Conservation (phyloP, 495 filamentous ascomycete species). For the Penicillium paradoxum region DNA sequence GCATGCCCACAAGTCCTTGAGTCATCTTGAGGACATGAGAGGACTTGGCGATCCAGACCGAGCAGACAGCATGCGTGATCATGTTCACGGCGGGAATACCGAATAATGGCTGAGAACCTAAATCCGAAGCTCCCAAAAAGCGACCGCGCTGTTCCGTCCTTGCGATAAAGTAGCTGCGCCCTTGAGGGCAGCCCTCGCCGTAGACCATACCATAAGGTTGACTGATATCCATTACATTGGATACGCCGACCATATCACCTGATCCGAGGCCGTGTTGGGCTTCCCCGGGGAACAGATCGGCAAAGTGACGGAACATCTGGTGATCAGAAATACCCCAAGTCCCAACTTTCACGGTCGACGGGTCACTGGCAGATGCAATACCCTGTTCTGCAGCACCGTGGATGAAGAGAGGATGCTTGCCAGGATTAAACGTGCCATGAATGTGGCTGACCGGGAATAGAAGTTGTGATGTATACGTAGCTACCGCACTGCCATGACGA, state of each 20-base stretch:
- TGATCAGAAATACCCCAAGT: slow-evolving; percentile 77
- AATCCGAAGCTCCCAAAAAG: slow-evolving; percentile 53
- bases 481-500: slow-evolving; percentile 53
- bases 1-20: slow-evolving; percentile 71
- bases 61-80: slow-evolving; percentile 58
- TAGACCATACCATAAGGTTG: slow-evolving; percentile 78
- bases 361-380: slow-evolving; percentile 68
- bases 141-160: slow-evolving; percentile 74
- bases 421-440: slow-evolving; percentile 66
- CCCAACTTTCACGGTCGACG: slow-evolving; percentile 70
- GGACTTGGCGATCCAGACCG: slow-evolving; percentile 91
- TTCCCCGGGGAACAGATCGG: slow-evolving; percentile 67
- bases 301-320: slow-evolving; percentile 67
- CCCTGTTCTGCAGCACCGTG: slow-evolving; percentile 76
- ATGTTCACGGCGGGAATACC: slow-evolving; percentile 70
- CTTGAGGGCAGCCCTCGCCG: slow-evolving; percentile 78
- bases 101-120: slow-evolving; percentile 44
- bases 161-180: slow-evolving; percentile 69
- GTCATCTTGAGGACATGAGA: slow-evolving; percentile 63
- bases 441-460: slow-evolving; percentile 69
- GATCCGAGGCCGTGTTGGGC: slow-evolving; percentile 72
- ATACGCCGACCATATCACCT: slow-evolving; percentile 66
- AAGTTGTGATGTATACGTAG: slow-evolving; percentile 79
- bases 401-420: slow-evolving; percentile 69
- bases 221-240: slow-evolving; percentile 86